Evolutionary conservation across 768 basidiomycete genomes (phyloP).

Genomic region (Chalciporus pseudorubinellus): DNA sequence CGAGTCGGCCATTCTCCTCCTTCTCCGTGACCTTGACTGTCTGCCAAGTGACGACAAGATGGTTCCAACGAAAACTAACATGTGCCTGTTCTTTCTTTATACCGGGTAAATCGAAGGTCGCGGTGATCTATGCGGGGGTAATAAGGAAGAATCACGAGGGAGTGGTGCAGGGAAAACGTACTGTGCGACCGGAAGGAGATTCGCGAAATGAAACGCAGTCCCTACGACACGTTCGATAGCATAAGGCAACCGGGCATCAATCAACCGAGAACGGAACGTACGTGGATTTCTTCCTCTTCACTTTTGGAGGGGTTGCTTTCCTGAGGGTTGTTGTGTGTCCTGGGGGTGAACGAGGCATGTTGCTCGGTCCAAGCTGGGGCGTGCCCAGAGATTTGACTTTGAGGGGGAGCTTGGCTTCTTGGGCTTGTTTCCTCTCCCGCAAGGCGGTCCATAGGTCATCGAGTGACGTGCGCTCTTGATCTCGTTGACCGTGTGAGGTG

Average conservation of each 20-base stretch:
- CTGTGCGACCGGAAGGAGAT: conserved; percentile 63
- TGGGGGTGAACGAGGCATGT: conserved; percentile 21
- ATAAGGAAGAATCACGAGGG: conserved; percentile 14
- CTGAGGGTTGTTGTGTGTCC: conserved; percentile 21
- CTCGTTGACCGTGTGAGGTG: conserved; percentile 13
- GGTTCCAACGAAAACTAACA: conserved; percentile 63
- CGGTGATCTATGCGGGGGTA: conserved; percentile 48
- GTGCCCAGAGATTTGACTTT: conserved; percentile 68
- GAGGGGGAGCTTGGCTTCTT: conserved; percentile 64
- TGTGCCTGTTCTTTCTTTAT: conserved; percentile 73
- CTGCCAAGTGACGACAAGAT: conserved; percentile 67
- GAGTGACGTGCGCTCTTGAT: conserved; percentile 36
- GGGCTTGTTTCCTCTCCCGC: conserved; percentile 60
- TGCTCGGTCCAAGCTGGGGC: conserved; percentile 21
- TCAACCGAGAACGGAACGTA: conserved; percentile 34
- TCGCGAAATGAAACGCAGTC: conserved; percentile 66
- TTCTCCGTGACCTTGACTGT: conserved; percentile 57
- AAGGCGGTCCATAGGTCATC: conserved; percentile 67
- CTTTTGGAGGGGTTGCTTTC: conserved; percentile 36
- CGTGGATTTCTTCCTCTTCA: conserved; percentile 66
- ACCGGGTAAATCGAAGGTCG: conserved; percentile 68
- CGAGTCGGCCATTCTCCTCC: conserved; percentile 57
- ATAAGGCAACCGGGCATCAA: conserved; percentile 15
- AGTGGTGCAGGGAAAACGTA: conserved; percentile 25
- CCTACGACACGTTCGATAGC: conserved; percentile 15